Conservation (phyloP, 306 rosid species). For the Rosa multiflora region DNA sequence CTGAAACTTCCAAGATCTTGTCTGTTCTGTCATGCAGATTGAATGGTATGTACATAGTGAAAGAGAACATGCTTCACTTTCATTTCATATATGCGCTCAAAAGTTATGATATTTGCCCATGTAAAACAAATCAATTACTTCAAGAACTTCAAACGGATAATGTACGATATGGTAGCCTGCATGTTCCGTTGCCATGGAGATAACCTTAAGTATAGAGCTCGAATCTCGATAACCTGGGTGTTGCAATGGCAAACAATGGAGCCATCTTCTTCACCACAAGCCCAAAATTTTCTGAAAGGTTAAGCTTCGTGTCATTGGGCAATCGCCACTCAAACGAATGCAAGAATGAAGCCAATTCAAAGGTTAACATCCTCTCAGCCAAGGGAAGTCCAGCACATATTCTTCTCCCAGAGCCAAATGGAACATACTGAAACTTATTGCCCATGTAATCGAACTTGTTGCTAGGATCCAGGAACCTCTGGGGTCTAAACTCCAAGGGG, state of each 20-base stretch:
- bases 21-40: no score
- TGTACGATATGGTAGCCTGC: not conserved
- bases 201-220: conserved; percentile 5
- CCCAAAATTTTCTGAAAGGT: conserved; percentile 55
- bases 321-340: conserved; percentile 66
- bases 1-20: no score
- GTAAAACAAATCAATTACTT: not conserved
- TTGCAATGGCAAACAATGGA: conserved; percentile 52
- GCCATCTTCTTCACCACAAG: conserved; percentile 52
- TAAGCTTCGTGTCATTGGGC: conserved; percentile 36
- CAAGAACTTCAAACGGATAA: not conserved
- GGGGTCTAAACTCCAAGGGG: conserved; percentile 22
- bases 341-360: conserved; percentile 51
- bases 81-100: not conserved
- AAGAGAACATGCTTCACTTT: not conserved
- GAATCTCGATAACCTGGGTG: conserved; percentile 44
- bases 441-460: not conserved
- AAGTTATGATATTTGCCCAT: not conserved
- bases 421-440: conserved; percentile 34
- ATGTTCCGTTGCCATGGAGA: not conserved
- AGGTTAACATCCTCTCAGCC: conserved; percentile 62
- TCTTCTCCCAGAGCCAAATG: conserved; percentile 82
- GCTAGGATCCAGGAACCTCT: conserved; percentile 16
- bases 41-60: no score
- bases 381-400: conserved; percentile 67